phyloP scores from a whole-genome alignment of 1,139 yeast genomes.

The Petasospora rhodanensis region DNA sequence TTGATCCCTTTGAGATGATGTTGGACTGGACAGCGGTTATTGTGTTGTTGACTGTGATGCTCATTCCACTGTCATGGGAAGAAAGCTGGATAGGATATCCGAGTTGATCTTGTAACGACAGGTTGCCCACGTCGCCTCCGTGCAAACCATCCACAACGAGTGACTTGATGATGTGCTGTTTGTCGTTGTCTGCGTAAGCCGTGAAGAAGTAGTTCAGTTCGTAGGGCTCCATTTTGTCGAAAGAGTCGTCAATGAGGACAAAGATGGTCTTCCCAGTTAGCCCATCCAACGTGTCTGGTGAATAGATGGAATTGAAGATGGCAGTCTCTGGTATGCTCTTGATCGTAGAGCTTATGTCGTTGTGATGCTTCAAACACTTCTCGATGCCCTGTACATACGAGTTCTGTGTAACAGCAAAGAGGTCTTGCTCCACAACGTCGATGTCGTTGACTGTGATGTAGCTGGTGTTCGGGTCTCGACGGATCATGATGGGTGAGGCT shows the following conservation, averaged over 20 bases:
- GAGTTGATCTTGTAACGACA: constrained; percentile 19
- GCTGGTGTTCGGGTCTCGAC: constrained; percentile 11
- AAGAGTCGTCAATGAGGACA: constrained; percentile 41
- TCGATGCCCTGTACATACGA: constrained; percentile 76
- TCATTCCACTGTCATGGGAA: constrained; percentile 30
- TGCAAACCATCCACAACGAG: constrained; percentile 33
- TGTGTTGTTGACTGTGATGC: constrained; percentile 28
- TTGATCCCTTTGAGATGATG: constrained; percentile 51
- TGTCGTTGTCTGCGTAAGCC: constrained; percentile 34
- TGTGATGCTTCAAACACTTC: constrained; percentile 41
- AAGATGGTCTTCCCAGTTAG: constrained; percentile 30
- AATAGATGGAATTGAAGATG: constrained; percentile 7
- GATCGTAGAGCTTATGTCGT: constrained; percentile 38
- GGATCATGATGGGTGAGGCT: constrained; percentile 17
- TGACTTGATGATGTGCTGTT: constrained; percentile 30
- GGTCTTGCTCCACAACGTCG: constrained; percentile 57
- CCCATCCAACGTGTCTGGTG: not conserved
- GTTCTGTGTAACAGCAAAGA: constrained; percentile 61
- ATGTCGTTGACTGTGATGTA: constrained; percentile 41
- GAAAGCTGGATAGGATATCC: constrained; percentile 20
- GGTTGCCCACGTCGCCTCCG: constrained; percentile 30
- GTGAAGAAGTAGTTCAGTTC: constrained; percentile 44
- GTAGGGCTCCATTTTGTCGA: constrained; percentile 35
- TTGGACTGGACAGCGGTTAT: constrained; percentile 34
- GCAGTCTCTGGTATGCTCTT: constrained; percentile 9